Base-by-base conservation (phyloP, 805 yeast species). In the Brettanomyces nanus region DNA sequence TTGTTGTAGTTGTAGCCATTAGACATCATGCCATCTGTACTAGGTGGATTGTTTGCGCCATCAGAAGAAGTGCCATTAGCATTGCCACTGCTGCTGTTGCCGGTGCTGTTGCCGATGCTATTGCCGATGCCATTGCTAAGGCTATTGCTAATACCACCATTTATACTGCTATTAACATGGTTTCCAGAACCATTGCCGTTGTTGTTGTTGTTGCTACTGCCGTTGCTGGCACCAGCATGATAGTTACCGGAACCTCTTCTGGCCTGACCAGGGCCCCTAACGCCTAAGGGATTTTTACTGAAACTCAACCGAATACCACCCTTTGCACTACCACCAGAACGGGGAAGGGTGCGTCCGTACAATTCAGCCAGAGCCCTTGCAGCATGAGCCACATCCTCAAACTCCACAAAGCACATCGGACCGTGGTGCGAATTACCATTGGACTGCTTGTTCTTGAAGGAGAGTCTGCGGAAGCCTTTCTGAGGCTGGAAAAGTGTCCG, bases 371-470 rank as follows among this genome's bases (percentile, higher is more conserved):
- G 68, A 0, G 97, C 97, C 51, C 85, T 72, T 2, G 97, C 86
- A 1, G 98, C 98, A 61, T 76, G 82, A 3, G 83, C 80, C 37
- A 92, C 95, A 58, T 90, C 97, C 51, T 92, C 98, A 65, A 92
- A 92, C 66, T 92, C 98, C 38, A 92, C 98, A 69, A 92, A 92
- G 61, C 98, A 92, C 97, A 92, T 92, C 39, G 98, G 98, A 4
- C 98, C 97, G 63, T 83, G 94, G 47, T 75, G 73, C 34, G 58
- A 54, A 3, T 56, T 51, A 11, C 51, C 49, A 13, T 54, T 48
- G 28, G 47, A 45, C 37, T 52, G 58, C 61, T 87, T 86, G 14
- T 94, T 89, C 50, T 96, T 73, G 68, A 92, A 92, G 15, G 95
- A 84, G 37, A 92, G 70, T 38, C 98, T 69, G 56, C 95, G 80